Evolutionary conservation across 2,329 filamentous ascomycete genomes (phyloP).

Genomic region (Cytospora paraplurivora): DNA sequence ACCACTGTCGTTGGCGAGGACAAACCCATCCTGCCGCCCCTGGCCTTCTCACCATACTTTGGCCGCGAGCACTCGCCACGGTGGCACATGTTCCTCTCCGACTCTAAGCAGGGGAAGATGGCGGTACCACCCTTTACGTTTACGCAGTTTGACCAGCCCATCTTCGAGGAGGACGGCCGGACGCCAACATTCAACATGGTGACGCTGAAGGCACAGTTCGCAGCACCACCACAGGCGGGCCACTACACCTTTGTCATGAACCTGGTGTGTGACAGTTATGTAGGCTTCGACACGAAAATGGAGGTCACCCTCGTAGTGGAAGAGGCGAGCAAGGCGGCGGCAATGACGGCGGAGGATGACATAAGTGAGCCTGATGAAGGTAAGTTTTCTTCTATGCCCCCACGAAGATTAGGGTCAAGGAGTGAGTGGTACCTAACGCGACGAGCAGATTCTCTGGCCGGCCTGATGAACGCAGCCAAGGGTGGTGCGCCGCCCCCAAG

Average conservation of each 20-base stretch:
- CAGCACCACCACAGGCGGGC: constrained; percentile 87
- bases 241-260: constrained; percentile 96
- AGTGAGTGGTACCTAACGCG: constrained; percentile 35
- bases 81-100: constrained; percentile 94
- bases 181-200: constrained; percentile 89
- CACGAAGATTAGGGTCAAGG: not conserved
- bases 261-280: constrained; percentile 89
- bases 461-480: constrained; percentile 87
- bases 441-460: constrained; percentile 76
- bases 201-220: constrained; percentile 96
- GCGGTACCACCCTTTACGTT: constrained; percentile 97
- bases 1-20: constrained; percentile 53
- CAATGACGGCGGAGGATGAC: constrained; percentile 84
- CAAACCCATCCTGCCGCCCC: constrained; percentile 72
- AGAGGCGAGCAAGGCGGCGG: constrained; percentile 80
- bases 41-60: constrained; percentile 90
- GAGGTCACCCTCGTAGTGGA: constrained; percentile 89
- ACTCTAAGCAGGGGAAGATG: constrained; percentile 93
- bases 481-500: constrained; percentile 61
- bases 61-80: constrained; percentile 84
- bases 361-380: constrained; percentile 98
- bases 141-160: constrained; percentile 84
- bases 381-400: constrained; percentile 49
- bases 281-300: constrained; percentile 90
- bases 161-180: constrained; percentile 76